Evolutionary conservation across 805 yeast genomes (phyloP).

Genomic region (Candida manassasensis): DNA sequence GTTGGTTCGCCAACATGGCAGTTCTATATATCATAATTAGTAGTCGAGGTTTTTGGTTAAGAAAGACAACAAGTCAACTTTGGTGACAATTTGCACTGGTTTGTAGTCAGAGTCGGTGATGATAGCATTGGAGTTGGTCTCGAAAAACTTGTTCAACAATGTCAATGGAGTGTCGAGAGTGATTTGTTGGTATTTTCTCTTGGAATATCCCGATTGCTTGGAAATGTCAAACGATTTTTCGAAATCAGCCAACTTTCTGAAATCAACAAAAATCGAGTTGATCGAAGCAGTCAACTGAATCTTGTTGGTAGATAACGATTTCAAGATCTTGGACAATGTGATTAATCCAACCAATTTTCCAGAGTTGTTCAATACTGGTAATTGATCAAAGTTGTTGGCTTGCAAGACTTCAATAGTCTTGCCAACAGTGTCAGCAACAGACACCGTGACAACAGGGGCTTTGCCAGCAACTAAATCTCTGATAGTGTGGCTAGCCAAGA

Average conservation of each 20-base stretch:
- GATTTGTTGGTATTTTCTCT: conserved; percentile 63
- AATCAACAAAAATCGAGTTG: conserved; percentile 61
- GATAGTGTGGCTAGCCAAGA: conserved; percentile 45
- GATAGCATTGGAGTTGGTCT: conserved; percentile 78
- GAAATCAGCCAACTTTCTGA: conserved; percentile 64
- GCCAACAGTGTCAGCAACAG: conserved; percentile 52
- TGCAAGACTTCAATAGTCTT: conserved; percentile 67
- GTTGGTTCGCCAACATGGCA: too few relatives aligned
- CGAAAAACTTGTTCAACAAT: conserved; percentile 74
- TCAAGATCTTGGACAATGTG: conserved; percentile 68
- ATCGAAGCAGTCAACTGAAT: conserved; percentile 54
- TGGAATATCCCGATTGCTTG: conserved; percentile 50
- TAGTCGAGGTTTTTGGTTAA: conserved; percentile 32
- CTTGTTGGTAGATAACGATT: conserved; percentile 58
- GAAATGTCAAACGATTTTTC: conserved; percentile 61
- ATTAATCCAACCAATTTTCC: conserved; percentile 71
- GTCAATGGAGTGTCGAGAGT: conserved; percentile 60
- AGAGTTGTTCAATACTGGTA: conserved; percentile 62
- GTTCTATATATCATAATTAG: conserved; percentile 7
- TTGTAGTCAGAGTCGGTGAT: conserved; percentile 66
- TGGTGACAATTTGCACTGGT: conserved; percentile 82
- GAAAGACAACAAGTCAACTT: conserved; percentile 71
- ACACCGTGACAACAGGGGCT: conserved; percentile 77
- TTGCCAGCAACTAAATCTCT: conserved; percentile 57
- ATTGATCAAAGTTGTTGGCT: conserved; percentile 76